Percentiles rank a stretch among this genome's conserved stretches.
Conservation (phyloP, 2,329 filamentous ascomycete species). For the Fusarium sterilihyphosum region DNA sequence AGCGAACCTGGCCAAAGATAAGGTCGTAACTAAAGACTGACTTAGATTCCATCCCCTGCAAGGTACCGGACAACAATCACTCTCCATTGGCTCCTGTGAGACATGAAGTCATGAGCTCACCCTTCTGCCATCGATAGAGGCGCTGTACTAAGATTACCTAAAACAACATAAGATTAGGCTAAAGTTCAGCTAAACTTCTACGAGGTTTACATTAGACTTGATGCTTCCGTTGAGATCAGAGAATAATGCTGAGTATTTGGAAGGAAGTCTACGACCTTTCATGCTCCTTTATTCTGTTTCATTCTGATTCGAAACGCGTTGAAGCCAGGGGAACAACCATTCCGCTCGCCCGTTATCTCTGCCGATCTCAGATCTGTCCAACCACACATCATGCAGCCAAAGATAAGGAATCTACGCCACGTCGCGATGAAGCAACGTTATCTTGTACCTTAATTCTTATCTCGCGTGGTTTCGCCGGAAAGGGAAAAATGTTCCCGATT, state of each 20-base stretch:
- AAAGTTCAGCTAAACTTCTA: background rate
- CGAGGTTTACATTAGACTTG: background rate
- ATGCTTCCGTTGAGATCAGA: background rate
- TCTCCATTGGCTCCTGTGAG: background rate
- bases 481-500: background rate
- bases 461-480: constrained; percentile 24
- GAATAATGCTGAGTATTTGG: background rate
- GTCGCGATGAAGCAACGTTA: background rate
- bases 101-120: background rate
- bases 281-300: background rate
- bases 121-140: background rate
- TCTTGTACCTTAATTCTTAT: constrained; percentile 20
- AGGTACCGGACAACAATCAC: background rate
- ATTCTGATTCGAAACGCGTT: accelerated
- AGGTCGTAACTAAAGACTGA: background rate
- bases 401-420: constrained; percentile 30
- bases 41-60: background rate
- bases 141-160: background rate
- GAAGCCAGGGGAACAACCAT: background rate
- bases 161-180: background rate
- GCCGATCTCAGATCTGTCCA: constrained; percentile 1
- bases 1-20: background rate
- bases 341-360: constrained; percentile 25
- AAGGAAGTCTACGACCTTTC: background rate
- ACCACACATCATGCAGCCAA: background rate